Percentiles rank a stretch among this genome's conserved stretches.
These are phyloP conservation scores for Glycine latifolia DNA, from an alignment of 306 rosid species.

Conservation along the genomic window DNA sequence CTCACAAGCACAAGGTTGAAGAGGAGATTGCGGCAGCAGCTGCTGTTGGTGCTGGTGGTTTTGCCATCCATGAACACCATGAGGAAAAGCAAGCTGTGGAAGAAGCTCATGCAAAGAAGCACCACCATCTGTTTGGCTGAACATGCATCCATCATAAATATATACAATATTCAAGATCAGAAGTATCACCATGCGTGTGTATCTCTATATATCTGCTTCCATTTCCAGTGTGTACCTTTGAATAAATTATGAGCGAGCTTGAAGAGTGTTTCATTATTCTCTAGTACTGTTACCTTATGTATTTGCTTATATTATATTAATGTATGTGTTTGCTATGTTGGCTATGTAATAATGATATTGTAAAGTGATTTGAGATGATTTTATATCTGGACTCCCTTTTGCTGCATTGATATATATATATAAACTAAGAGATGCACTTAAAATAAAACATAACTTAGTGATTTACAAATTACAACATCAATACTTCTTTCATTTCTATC, in stretches of 20 bases:
- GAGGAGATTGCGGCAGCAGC: conserved; percentile 69
- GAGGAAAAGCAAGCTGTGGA: conserved; percentile 70
- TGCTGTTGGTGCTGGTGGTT: conserved; percentile 69
- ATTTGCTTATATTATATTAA: neutral
- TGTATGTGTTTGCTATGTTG: neutral
- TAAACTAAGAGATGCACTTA: no score
- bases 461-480: no score
- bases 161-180: neutral
- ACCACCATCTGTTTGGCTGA: conserved; percentile 68
- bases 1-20: conserved; percentile 69
- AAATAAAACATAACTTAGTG: no score
- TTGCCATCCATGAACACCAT: conserved; percentile 76
- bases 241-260: conserved; percentile 38
- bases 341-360: neutral
- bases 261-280: conserved; percentile 6
- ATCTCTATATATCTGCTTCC: neutral
- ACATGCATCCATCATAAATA: neutral
- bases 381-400: no score
- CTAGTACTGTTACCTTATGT: no score
- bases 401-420: no score
- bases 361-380: neutral
- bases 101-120: conserved; percentile 71
- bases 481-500: no score
- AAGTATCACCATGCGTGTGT: no score
- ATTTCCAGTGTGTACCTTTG: neutral